Conservation (phyloP, 2,329 filamentous ascomycete genomes). For the Lecanicillium sp. region DNA sequence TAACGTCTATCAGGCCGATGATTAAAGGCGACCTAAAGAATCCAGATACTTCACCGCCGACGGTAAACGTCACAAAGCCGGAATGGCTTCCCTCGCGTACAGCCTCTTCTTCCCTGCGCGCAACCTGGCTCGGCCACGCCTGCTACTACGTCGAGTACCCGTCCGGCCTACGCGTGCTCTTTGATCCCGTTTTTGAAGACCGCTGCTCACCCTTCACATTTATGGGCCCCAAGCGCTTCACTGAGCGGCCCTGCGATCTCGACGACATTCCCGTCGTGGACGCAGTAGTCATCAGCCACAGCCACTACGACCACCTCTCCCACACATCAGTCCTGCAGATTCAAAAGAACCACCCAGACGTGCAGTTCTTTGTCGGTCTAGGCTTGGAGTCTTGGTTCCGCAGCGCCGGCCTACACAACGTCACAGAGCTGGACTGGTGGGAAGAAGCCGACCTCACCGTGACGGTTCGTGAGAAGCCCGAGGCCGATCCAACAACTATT, state of each 20-base stretch:
- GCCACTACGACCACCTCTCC: slow-evolving; percentile 88
- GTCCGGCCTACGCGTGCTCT: slow-evolving; percentile 75
- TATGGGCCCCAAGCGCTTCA: slow-evolving; percentile 69
- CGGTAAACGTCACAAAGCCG: slow-evolving; percentile 59
- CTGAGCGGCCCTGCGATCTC: slow-evolving; percentile 66
- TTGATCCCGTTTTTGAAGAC: slow-evolving; percentile 88
- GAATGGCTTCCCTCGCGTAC: slow-evolving; percentile 55
- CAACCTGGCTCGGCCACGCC: slow-evolving; percentile 92
- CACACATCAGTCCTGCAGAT: slow-evolving; percentile 67
- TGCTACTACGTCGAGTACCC: slow-evolving; percentile 92
- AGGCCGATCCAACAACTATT: slow-evolving; percentile 35
- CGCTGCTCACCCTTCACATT: slow-evolving; percentile 71
- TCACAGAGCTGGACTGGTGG: slow-evolving; percentile 96
- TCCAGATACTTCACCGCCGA: slow-evolving; percentile 57
- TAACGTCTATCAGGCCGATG: slow-evolving; percentile 20
- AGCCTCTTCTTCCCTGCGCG: slow-evolving; percentile 54
- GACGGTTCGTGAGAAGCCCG: slow-evolving; percentile 19
- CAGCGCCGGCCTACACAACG: slow-evolving; percentile 58
- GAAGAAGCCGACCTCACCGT: slow-evolving; percentile 69
- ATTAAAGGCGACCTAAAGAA: slow-evolving; percentile 29
- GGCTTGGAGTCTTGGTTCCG: slow-evolving; percentile 80
- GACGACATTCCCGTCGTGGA: slow-evolving; percentile 71
- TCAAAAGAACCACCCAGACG: slow-evolving; percentile 61
- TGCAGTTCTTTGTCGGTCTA: slow-evolving; percentile 81
- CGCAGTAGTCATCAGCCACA: slow-evolving; percentile 75